These are phyloP conservation scores for Boletus fagicola DNA, from an alignment of 768 basidiomycete genomes.

Conservation along the genomic window DNA sequence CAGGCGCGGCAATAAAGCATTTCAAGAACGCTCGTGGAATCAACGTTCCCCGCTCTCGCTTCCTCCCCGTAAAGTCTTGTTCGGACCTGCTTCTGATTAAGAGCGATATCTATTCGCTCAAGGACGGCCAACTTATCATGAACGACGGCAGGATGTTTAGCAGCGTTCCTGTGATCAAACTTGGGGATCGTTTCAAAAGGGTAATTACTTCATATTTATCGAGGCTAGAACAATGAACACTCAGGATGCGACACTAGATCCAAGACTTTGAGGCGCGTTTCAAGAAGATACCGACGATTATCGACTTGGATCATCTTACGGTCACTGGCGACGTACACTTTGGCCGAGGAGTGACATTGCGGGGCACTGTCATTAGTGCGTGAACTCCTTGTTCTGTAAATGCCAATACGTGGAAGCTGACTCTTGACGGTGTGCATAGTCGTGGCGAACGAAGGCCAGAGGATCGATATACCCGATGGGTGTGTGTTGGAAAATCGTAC, in stretches of 20 bases:
- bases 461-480: constrained; percentile 82
- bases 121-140: constrained; percentile 86
- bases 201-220: constrained; percentile 35
- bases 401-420: background rate
- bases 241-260: constrained; percentile 43
- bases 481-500: constrained; percentile 71
- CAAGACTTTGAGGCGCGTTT: constrained; percentile 92
- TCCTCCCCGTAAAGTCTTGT: constrained; percentile 89
- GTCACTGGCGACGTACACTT: constrained; percentile 91
- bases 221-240: background rate
- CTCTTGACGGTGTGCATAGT: constrained; percentile 33
- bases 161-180: constrained; percentile 92
- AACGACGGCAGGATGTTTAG: constrained; percentile 80
- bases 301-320: constrained; percentile 92
- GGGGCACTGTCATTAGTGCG: constrained; percentile 83
- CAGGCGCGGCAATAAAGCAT: constrained; percentile 92
- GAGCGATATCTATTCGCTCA: constrained; percentile 87
- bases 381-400: background rate
- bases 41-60: constrained; percentile 91
- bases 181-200: constrained; percentile 97
- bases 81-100: constrained; percentile 88
- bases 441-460: constrained; percentile 78
- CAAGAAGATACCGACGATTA: constrained; percentile 88
- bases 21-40: constrained; percentile 90
- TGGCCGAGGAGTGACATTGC: constrained; percentile 80